Base-by-base conservation (phyloP, 192 early-diverging fungal genomes). In the Entomortierella chlamydospora region DNA sequence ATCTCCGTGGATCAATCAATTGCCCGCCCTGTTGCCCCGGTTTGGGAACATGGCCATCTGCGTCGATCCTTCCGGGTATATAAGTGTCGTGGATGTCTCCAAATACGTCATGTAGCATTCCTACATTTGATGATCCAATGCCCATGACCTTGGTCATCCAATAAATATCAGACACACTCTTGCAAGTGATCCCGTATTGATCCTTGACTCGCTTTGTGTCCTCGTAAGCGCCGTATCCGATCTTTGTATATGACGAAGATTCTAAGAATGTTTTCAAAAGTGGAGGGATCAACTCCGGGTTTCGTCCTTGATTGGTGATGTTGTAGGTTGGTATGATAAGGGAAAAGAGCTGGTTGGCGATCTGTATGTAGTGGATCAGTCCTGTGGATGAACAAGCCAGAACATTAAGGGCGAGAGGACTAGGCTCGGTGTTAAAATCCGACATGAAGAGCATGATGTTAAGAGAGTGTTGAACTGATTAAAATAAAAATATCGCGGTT, bases 81-180 rank as follows among this genome's bases (percentile, higher is more conserved):
- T 70, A 79, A 39, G 39, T 47, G 47, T 79, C 76, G 31, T 79
- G 76, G 8, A 45, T 6, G 0, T 70, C 67, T 15, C 76, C 52
- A 70, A 79, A 79, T 5, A 66, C 76, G 4, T 70, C 43, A 28
- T 79, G 63, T 17, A 79, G 63, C 67, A 66, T 70, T 28, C 76
- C 57, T 17, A 79, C 76, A 39, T 61, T 79, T 12, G 63, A 34
- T 0, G 76, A 79, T 50, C 76, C 76, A 2, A 79, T 39, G 37
- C 76, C 76, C 65, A 79, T 56, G 30, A 66, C 33, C 23, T 79
- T 79, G 26, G 76, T 68, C 76, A 79, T 79, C 76, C 76, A 79
- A 34, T 79, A 63, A 8, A 57, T 70, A 50, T 79, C 76, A 7
- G 65, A 15, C 6, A 79, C 25, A 28, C 66, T 79, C 28, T 79